Evolutionary conservation across 768 basidiomycete genomes (phyloP).

Genomic region (Rhodotorula sphaerocarpa): DNA sequence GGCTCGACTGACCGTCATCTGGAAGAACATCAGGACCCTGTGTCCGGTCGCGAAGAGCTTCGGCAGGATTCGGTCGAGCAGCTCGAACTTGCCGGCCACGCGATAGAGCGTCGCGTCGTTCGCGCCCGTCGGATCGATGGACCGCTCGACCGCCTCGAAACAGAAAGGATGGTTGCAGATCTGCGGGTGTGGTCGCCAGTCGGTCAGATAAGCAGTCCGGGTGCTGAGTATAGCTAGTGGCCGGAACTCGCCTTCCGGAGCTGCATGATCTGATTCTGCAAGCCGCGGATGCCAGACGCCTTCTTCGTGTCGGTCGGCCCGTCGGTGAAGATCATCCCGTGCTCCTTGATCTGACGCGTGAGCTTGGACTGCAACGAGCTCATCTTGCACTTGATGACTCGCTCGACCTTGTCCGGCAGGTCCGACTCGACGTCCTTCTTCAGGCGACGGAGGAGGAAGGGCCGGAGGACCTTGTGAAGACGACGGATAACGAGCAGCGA

Average conservation of each 20-base stretch:
- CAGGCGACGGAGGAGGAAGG: conserved; percentile 84
- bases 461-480: conserved; percentile 69
- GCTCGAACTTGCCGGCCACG: conserved; percentile 84
- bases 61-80: conserved; percentile 81
- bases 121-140: conserved; percentile 70
- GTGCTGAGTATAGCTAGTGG: neutral
- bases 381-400: conserved; percentile 65
- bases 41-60: conserved; percentile 90
- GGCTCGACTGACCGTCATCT: conserved; percentile 73
- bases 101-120: conserved; percentile 71
- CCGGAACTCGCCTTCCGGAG: conserved; percentile 72
- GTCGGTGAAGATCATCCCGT: conserved; percentile 58
- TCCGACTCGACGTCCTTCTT: conserved; percentile 87
- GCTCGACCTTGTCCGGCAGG: conserved; percentile 60
- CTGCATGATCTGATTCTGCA: conserved; percentile 96
- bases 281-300: conserved; percentile 71
- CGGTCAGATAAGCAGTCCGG: neutral
- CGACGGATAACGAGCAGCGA: conserved; percentile 92
- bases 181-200: conserved; percentile 48
- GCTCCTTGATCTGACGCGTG: conserved; percentile 48
- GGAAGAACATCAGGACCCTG: conserved; percentile 97
- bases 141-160: conserved; percentile 90
- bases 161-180: conserved; percentile 92
- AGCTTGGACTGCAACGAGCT: conserved; percentile 55
- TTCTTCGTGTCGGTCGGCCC: conserved; percentile 48